Base-by-base conservation (phyloP, 2,329 filamentous ascomycete genomes). In the Colletotrichum musae region DNA sequence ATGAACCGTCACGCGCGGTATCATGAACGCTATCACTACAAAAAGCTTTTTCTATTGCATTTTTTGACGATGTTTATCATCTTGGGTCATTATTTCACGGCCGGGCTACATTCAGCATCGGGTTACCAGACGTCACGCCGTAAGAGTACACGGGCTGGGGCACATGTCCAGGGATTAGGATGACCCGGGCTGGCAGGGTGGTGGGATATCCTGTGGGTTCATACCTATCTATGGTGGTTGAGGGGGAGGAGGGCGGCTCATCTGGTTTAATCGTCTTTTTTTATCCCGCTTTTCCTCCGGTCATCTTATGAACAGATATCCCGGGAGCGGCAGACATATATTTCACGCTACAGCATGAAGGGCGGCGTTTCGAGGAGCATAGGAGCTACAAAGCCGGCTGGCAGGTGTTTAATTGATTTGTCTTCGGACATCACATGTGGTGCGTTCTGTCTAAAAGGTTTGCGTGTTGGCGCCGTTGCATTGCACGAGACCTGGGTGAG, bases 281-380 rank as follows among this genome's bases (percentile, higher is more conserved):
- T 24, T 4, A 24, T 36, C 7, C 10, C 32, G 32, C 32, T 36
- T 36, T 36, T 36, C 32, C 32, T 36, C 32, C 15, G 41, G 47
- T 32, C 61, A 24, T 54, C 54, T 59, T 32, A 45, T 50, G 65
- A 41, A 36, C 15, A 18, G 24, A 41, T 28, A 21, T 28, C 9
- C 32, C 32, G 32, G 24, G n/a, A 26, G 28, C 53, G 58, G 61
- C 28, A 18, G 36, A 12, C 26, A 39, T 9, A 43, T 59, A 43
- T 59, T 15, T 58, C 48, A 50, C 54, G 24, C 54, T 58, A 58
- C 53, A 54, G 61, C 65, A 68, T 56, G 48, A 68, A 36, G 48
- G 41, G 36, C 62, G 65, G 65, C 65, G 65, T 65, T 68, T 43
- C 21, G 48, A 10, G 61, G 60, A 53, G 53, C 47, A 43, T 61